A percentile compares a stretch with the other conserved stretches of the same genome.
These are phyloP conservation scores for Globisporangium okanoganense DNA, from an alignment of 352 stramenopile species.

Conservation along the genomic window DNA sequence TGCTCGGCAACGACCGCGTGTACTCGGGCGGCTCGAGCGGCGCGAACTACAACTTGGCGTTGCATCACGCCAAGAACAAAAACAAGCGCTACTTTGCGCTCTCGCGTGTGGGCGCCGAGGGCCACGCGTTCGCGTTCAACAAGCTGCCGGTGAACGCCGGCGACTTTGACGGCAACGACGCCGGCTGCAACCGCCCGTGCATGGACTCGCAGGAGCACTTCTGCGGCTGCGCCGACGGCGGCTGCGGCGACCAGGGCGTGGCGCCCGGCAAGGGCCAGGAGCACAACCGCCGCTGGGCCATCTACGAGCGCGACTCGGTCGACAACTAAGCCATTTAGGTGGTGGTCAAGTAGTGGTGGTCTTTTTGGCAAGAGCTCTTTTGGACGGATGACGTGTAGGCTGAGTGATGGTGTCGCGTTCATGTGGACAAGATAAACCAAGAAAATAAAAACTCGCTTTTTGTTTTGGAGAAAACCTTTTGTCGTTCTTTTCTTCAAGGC, in stretches of 20 bases:
- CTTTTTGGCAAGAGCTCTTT: background rate
- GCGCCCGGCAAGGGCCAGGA: conserved; percentile 71
- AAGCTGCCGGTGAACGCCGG: conserved; percentile 61
- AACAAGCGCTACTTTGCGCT: conserved; percentile 88
- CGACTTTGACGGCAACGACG: conserved; percentile 76
- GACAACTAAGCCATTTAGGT: conserved; percentile 10
- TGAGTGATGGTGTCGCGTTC: background rate
- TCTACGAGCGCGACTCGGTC: conserved; percentile 72
- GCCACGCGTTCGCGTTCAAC: conserved; percentile 90
- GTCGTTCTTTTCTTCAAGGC: background rate
- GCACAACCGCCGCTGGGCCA: conserved; percentile 88
- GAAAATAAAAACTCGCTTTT: background rate
- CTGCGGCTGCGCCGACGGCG: conserved; percentile 83
- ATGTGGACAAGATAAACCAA: background rate
- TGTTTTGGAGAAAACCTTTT: background rate
- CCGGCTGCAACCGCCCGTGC: conserved; percentile 74
- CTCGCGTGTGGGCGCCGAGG: conserved; percentile 69
- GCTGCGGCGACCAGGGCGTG: conserved; percentile 71
- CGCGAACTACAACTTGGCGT: conserved; percentile 88
- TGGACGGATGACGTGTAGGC: background rate
- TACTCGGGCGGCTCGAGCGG: conserved; percentile 86
- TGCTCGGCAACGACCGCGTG: conserved; percentile 81
- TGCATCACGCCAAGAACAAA: conserved; percentile 79
- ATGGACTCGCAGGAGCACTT: conserved; percentile 69
- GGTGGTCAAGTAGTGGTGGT: background rate